Base-by-base conservation (phyloP, 495 filamentous ascomycete species). In the Hyaloscypha finlandica region DNA sequence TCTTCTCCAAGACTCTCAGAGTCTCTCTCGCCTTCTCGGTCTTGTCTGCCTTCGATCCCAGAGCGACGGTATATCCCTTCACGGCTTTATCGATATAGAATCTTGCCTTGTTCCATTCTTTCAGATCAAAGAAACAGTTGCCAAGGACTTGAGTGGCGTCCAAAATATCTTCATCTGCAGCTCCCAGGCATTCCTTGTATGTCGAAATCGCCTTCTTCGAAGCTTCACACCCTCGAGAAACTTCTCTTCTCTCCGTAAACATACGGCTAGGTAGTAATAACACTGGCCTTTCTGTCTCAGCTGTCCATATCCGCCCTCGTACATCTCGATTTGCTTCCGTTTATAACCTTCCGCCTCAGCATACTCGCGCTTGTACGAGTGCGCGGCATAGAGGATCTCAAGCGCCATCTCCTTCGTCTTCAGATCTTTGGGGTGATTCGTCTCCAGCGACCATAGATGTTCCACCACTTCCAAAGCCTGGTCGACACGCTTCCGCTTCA, bases 41-140 rank as follows among this genome's bases (percentile, higher is more conserved):
- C 37, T 59, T 59, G 19, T 51, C 55, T 20, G 32, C 25, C 19
- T 60, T 16, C 30, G n/a, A 52, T 11, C 64, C 64, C 3, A 30
- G 48, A 8, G 32, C 19, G 12, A 12, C 14, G 6, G 14, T n/a
- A n/a, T 30, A 48, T 12, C 64, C 64, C 39, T 59, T 59, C 2
- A 25, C 55, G 14, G 56, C 64, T 19, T 53, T 59, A n/a, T 60
- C 64, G 16, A 54, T 35, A 20, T 59, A 54, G 19, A 33, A 48
- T 54, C 32, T 51, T 22, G 64, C 64, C 30, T 59, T 59, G 12
- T 51, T 60, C 64, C 64, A 66, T 20, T 66, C 64, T 25, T 60
- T 66, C 55, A 59, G 12, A 48, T 52, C 45, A 35, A 53, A 52
- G 6, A 66, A 14, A 19, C 32, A 29, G 25, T 53, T 29, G 0